Base-by-base conservation (phyloP, 179 eudicot species). In the Actinidia chinensis region DNA sequence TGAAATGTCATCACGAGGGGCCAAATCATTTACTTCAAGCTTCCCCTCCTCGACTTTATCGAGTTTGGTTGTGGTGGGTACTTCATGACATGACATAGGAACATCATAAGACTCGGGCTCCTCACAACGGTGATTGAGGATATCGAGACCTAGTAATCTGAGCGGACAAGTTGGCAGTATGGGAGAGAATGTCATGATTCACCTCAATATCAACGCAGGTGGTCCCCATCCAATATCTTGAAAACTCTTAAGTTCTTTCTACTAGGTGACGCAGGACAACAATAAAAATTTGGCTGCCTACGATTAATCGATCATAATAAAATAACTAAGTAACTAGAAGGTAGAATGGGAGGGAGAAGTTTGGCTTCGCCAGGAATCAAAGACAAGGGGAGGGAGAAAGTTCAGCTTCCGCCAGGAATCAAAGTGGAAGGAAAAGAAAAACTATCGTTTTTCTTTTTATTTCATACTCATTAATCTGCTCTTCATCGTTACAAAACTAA, bases 211-310 rank as follows among this genome's bases (percentile, higher is more conserved):
- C 92, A 28, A 92, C 84, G 98, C 99, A 96, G 68, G 79, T 82
- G 59, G 91, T 91, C 11, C 88, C 92, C 64, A 84, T 75, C 98
- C 99, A 96, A 82, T 96, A 98, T 81, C 89, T 89, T 71, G 99
- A 96, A n/a, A 82, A 92, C 85, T 79, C 99, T 89, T 8, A 92
- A 67, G 78, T 92, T 83, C 81, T 87, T 86, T 79, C 64, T 81
- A 14, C 78, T 81, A 75, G n/a, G n/a, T n/a, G n/a, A n/a, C n/a
- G n/a, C n/a, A n/a, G n/a, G n/a, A n/a, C n/a, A n/a, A n/a, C n/a
- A n/a, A n/a, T n/a, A n/a, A n/a, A n/a, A n/a, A n/a, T n/a, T n/a
- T n/a, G n/a, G n/a, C n/a, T n/a, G n/a, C n/a, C n/a, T n/a, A n/a
- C n/a, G n/a, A n/a, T n/a, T n/a, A n/a, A n/a, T n/a, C n/a, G n/a